A percentile compares a stretch with the other conserved stretches of the same genome.
phyloP scores from a whole-genome alignment of 176 grass and related monocot genomes.

The Miscanthus lutarioriparius region DNA sequence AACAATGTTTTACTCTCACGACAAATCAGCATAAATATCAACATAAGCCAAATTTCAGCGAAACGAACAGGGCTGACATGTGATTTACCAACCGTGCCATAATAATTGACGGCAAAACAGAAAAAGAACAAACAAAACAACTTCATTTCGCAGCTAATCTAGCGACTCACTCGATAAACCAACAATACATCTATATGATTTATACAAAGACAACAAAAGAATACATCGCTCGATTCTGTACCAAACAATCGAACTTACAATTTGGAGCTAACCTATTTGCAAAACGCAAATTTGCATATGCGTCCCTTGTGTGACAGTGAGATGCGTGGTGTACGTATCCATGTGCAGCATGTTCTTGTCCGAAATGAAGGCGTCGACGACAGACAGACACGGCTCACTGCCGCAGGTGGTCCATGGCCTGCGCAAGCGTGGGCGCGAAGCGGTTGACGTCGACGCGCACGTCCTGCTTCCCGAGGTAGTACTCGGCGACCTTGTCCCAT shows the following conservation, averaged over 20 bases:
- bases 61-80: too few species aligned
- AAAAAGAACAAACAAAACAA: neutral
- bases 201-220: neutral
- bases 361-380: neutral
- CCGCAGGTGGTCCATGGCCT: conserved; percentile 54
- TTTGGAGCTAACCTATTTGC: conserved; percentile 24
- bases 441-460: conserved; percentile 52
- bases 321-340: neutral
- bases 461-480: conserved; percentile 78
- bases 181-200: neutral
- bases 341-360: neutral
- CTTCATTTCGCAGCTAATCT: neutral
- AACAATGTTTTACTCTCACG: too few species aligned
- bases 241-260: neutral
- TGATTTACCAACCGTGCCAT: neutral
- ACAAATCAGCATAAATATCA: too few species aligned
- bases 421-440: conserved; percentile 52
- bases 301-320: neutral
- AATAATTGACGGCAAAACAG: neutral
- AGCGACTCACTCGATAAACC: neutral
- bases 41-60: too few species aligned
- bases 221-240: neutral
- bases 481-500: conserved; percentile 75
- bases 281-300: neutral
- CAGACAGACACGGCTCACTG: neutral